A percentile compares a stretch with the other conserved stretches of the same genome.
Evolutionary conservation across 2,329 filamentous ascomycete species (phyloP).

Genomic region (Aspergillus transmontanensis): DNA sequence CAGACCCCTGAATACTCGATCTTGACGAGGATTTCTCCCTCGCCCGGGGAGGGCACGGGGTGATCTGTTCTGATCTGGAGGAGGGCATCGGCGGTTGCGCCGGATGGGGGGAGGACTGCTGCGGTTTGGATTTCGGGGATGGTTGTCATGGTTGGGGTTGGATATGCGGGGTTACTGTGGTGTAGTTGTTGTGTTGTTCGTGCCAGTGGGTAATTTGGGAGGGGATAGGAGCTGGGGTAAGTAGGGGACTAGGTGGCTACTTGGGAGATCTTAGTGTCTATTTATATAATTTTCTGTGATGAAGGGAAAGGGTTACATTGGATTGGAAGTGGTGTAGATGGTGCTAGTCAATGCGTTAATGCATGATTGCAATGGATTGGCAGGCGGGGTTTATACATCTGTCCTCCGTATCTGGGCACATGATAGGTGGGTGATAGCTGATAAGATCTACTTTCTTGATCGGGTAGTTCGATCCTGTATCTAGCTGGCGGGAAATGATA

Average conservation of each 20-base stretch:
- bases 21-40: slow-evolving; percentile 50
- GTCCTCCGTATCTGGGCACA: background rate
- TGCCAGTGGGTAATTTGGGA: background rate
- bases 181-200: no score
- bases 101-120: slow-evolving; percentile 31
- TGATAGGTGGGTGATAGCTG: background rate
- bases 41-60: slow-evolving; percentile 39
- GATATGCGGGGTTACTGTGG: background rate
- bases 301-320: background rate
- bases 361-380: background rate
- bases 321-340: background rate
- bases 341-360: background rate
- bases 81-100: slow-evolving; percentile 20
- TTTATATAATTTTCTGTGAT: background rate
- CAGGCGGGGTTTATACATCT: background rate
- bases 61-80: slow-evolving; percentile 29
- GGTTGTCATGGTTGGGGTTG: slow-evolving; percentile 14
- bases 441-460: background rate
- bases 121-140: slow-evolving; percentile 33
- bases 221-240: background rate
- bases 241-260: background rate
- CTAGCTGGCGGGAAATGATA: no score
- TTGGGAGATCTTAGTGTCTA: background rate
- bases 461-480: background rate
- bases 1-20: slow-evolving; percentile 52